Evolutionary conservation across 768 basidiomycete species (phyloP), one percentile per base, ranked within the genome.

Genomic region (Leccinum pellstonianum): DNA sequence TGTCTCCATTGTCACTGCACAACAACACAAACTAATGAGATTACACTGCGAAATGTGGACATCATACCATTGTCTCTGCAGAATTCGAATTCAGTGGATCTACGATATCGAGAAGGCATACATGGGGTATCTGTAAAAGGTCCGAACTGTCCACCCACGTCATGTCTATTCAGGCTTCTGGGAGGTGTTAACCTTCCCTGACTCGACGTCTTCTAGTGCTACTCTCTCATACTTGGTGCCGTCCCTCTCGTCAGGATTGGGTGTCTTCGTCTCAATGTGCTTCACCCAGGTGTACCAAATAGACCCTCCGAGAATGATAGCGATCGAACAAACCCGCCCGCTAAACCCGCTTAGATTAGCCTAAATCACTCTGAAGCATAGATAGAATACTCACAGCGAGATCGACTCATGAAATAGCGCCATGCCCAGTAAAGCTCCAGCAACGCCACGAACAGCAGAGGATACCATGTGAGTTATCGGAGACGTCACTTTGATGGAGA

Each of bases 391-490:
- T 70, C 72, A 90, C 93, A 76, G 79, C 4, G 91, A 89, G 64
- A 98, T 84, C 59, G 91, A 70, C 52, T 98, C 95, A 27, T 77
- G 70, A 76, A 97, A 97, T 19, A 93, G 63, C 84, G 83, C 90
- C 72, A 90, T 80, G 23, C 87, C 92, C 14, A 97, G 79, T 49
- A 95, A 70, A 5, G 93, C 92, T n/a, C 89, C 92, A 1, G 93
- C 86, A 27, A 98, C 95, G 17, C 96, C 95, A 56, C 95, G 90
- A 4, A 96, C 93, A 19, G 96, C 95, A 11, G 94, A 94, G 4
- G 93, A 95, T 27, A 97, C 79, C 95, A 98, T 98, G 74, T 98
- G 95, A 3, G 95, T 95, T 71, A 98, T 94, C 14, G 95, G 95
- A 1, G 94, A 96, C 8, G 95, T 98, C 62, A 98, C 91, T 74